Conservation (phyloP, 1,284 basidiomycete species). For the Leccinum cinnamomeum region DNA sequence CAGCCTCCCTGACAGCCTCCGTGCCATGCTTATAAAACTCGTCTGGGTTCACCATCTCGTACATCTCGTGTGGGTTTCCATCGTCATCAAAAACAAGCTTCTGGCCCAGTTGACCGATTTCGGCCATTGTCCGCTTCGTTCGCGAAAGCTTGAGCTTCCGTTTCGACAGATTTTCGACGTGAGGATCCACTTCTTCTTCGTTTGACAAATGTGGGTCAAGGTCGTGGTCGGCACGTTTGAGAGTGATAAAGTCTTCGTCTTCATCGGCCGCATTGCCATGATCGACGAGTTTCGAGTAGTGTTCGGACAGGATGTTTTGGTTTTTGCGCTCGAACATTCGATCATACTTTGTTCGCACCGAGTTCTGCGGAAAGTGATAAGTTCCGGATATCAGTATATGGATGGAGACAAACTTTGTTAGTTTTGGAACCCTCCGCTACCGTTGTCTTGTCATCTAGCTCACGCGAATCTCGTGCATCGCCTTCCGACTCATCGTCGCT, state of each 20-base stretch:
- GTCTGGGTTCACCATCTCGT: conserved; percentile 76
- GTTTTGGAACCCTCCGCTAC: conserved; percentile 17
- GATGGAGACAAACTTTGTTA: conserved; percentile 34
- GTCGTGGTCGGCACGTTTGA: conserved; percentile 89
- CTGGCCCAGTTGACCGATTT: conserved; percentile 60
- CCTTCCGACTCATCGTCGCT: conserved; percentile 26
- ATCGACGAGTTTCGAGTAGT: conserved; percentile 89
- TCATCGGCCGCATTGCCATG: conserved; percentile 54
- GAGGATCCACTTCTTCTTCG: conserved; percentile 33
- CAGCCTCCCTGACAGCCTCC: conserved; percentile 66
- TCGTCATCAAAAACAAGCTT: conserved; percentile 87
- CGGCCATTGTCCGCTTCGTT: conserved; percentile 77
- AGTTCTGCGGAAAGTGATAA: conserved; percentile 24
- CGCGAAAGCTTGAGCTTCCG: conserved; percentile 67
- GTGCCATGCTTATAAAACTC: conserved; percentile 61
- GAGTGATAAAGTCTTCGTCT: conserved; percentile 89
- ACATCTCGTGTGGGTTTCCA: conserved; percentile 76
- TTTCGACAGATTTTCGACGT: conserved; percentile 50
- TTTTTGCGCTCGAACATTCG: conserved; percentile 98
- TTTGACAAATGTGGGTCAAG: conserved; percentile 58
- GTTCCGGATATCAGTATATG: not conserved
- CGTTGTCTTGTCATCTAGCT: not conserved
- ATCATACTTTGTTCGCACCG: conserved; percentile 93
- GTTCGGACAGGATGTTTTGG: conserved; percentile 89
- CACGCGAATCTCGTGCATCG: conserved; percentile 3